Evolutionary conservation across 805 yeast genomes (phyloP).

Genomic region (Candida saitoana): DNA sequence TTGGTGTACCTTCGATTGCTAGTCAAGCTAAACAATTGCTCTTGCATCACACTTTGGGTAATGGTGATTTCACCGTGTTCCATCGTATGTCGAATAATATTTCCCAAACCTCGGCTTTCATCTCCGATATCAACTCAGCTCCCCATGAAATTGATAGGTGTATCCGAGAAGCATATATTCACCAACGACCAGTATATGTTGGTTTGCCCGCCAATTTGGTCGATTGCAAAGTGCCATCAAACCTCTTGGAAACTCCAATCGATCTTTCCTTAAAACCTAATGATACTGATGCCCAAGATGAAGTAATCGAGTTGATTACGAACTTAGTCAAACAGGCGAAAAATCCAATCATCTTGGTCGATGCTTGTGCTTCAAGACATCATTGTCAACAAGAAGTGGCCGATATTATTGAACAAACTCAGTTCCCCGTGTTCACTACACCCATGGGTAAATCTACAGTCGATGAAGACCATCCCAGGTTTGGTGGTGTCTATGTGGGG

Average conservation of each 20-base stretch:
- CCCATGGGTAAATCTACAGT: slow-evolving; percentile 88
- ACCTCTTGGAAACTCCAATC: slow-evolving; percentile 58
- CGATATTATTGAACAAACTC: slow-evolving; percentile 59
- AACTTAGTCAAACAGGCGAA: slow-evolving; percentile 52
- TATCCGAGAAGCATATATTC: slow-evolving; percentile 63
- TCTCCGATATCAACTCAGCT: slow-evolving; percentile 62
- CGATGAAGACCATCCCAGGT: slow-evolving; percentile 67
- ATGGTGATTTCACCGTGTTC: slow-evolving; percentile 52
- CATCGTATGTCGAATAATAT: slow-evolving; percentile 73
- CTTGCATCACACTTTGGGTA: slow-evolving; percentile 42
- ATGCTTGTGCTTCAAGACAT: slow-evolving; percentile 85
- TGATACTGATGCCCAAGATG: slow-evolving; percentile 35
- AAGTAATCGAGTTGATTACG: slow-evolving; percentile 38
- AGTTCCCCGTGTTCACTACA: slow-evolving; percentile 79
- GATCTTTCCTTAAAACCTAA: slow-evolving; percentile 46
- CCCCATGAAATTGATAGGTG: slow-evolving; percentile 70
- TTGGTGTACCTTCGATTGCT: slow-evolving; percentile 77
- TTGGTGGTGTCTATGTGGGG: slow-evolving; percentile 85
- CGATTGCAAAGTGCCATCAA: slow-evolving; percentile 57
- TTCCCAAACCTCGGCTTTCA: slow-evolving; percentile 59
- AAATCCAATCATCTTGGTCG: slow-evolving; percentile 74
- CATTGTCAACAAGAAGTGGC: slow-evolving; percentile 60
- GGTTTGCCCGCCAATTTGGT: slow-evolving; percentile 81
- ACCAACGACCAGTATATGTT: slow-evolving; percentile 78
- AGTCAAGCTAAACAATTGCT: slow-evolving; percentile 52